phyloP scores from a whole-genome alignment of 257 asterid species.

The Cynanchum wilfordii region DNA sequence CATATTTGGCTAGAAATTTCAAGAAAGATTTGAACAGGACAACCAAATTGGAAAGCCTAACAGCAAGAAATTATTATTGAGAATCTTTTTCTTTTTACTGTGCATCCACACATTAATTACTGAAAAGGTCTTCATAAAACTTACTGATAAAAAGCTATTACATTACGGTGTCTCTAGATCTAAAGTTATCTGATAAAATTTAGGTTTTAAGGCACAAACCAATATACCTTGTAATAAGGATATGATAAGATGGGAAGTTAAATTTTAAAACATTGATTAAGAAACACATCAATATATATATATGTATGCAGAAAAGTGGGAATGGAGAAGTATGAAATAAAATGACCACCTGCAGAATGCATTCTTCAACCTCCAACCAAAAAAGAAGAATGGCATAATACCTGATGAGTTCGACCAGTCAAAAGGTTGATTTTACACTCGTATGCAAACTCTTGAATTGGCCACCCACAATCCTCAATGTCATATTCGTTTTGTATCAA shows the following conservation, averaged over 20 bases:
- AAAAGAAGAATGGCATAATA: constrained; percentile 19
- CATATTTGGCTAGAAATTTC: constrained; percentile 5
- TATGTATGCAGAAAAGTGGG: not conserved
- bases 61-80: not conserved
- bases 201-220: not conserved
- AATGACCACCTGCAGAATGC: not conserved
- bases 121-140: not conserved
- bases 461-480: constrained; percentile 80
- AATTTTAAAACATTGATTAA: not conserved
- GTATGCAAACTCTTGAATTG: constrained; percentile 62
- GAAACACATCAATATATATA: not conserved
- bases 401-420: constrained; percentile 98
- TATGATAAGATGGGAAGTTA: not conserved
- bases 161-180: not conserved
- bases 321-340: not conserved
- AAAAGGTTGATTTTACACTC: constrained; percentile 80
- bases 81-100: not conserved
- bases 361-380: not conserved
- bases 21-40: not conserved
- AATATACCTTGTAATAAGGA: not conserved
- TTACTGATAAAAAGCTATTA: not conserved
- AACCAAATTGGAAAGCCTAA: not conserved
- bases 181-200: not conserved
- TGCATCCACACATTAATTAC: not conserved
- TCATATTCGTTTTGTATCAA: constrained; percentile 33